Base-by-base conservation (phyloP, 73 alveolate genomes). In the Uronychia binucleata region DNA sequence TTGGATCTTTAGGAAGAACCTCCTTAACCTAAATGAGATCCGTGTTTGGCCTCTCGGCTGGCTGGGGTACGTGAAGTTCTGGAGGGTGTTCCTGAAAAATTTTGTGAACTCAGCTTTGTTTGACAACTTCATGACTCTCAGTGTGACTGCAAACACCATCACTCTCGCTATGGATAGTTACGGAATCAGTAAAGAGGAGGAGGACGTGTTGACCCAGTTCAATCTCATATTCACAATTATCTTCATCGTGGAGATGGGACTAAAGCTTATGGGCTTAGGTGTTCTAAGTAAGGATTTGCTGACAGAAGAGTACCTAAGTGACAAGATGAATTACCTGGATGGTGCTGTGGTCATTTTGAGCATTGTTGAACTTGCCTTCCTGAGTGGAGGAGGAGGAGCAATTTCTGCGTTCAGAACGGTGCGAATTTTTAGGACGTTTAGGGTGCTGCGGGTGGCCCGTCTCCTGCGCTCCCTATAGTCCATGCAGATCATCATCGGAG, bases 301-400 rank as follows among this genome's bases (percentile, higher is more conserved):
- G 67, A 11, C 19, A 46, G 82, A 75, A n/a, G 81, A 77, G 28
- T 96, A 90, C 81, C 75, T 89, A 25, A n/a, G 83, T 29, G 99
- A 96, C 86, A 87, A 79, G 34, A 94, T 96, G 97, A 96, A 96
- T 75, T 81, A 86, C 80, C 87, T 96, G 86, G 99, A 96, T 91
- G 95, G 95, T 0, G 34, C 89, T 26, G 91, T 95, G 5, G 98
- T 95, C 30, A 87, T 85, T n/a, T 34, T 95, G 59, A 82, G 94
- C 58, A 75, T 95, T 1, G 94, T 89, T 58, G 98, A 95, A 75
- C 83, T 95, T 0, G 87, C 78, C 19, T 86, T 92, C 30, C 59
- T 85, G 85, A 58, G 91, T 77, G 95, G 95, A 14, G 74, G 84
- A 58, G 88, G 86, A 0, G 90, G 97, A 30, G 93, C 96, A 0